phyloP scores from a whole-genome alignment of 805 yeast genomes.

The Ogataea haglerorum region DNA sequence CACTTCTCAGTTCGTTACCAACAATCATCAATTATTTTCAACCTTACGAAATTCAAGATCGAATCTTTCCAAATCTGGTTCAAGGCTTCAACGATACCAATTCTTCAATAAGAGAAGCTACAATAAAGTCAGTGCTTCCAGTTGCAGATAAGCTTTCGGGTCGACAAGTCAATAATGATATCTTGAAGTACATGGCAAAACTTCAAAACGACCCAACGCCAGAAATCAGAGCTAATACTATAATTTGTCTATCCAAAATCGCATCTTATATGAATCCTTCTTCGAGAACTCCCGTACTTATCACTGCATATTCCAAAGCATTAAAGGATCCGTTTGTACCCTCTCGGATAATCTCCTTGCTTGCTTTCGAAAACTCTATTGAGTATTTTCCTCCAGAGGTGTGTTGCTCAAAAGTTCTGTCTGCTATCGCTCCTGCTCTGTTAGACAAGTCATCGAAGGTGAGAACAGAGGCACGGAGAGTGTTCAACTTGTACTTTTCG shows the following conservation, averaged over 20 bases:
- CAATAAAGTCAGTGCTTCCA: constrained; percentile 58
- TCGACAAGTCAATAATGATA: constrained; percentile 82
- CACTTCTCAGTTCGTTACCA: constrained; percentile 64
- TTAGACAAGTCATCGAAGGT: constrained; percentile 72
- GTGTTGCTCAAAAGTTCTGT: constrained; percentile 74
- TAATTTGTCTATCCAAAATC: constrained; percentile 63
- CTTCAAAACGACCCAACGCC: constrained; percentile 75
- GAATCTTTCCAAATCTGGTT: constrained; percentile 63
- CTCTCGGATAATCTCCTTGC: constrained; percentile 70
- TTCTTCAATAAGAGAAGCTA: constrained; percentile 72
- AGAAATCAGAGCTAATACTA: constrained; percentile 74
- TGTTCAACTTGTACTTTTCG: constrained; percentile 59
- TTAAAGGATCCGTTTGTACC: constrained; percentile 75
- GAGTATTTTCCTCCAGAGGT: constrained; percentile 70
- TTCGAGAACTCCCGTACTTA: constrained; percentile 68
- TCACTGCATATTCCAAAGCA: constrained; percentile 84
- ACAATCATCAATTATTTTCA: constrained; percentile 47
- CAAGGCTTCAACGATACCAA: constrained; percentile 87
- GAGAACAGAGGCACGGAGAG: constrained; percentile 64
- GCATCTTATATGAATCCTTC: constrained; percentile 52
- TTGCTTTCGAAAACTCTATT: constrained; percentile 64
- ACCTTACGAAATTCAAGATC: constrained; percentile 61
- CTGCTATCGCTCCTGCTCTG: constrained; percentile 80
- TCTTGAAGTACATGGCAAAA: constrained; percentile 75
- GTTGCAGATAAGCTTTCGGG: constrained; percentile 66